Conservation (phyloP, 2,329 filamentous ascomycete species). For the Magnaporthales sp. region DNA sequence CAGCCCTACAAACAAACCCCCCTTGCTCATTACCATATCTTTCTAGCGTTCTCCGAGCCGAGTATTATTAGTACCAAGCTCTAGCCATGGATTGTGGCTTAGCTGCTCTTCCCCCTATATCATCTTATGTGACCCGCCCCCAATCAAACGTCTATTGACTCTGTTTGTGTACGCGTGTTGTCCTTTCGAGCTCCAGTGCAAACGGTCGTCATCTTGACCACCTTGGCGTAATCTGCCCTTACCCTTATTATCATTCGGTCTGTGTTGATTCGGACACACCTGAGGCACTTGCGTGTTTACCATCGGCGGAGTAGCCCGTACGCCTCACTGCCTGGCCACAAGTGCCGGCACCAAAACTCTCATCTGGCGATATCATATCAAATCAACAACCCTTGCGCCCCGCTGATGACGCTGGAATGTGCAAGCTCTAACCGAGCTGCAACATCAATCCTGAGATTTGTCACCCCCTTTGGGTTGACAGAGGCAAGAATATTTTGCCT, state of each 20-base stretch:
- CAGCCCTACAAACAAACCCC: not conserved
- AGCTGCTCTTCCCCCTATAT: not conserved
- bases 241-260: not conserved
- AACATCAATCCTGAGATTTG: not conserved
- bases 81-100: not conserved
- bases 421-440: not conserved
- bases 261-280: not conserved
- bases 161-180: not conserved
- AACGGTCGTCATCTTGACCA: not conserved
- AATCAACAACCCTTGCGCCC: not conserved
- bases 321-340: not conserved
- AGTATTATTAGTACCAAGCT: not conserved
- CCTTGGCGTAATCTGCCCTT: not conserved
- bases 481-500: not conserved
- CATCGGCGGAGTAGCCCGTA: not conserved
- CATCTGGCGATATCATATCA: not conserved
- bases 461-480: not conserved
- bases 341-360: not conserved
- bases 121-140: not conserved
- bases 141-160: not conserved
- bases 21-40: too few species aligned
- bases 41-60: not conserved
- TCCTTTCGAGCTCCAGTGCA: not conserved
- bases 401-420: not conserved
- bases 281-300: not conserved